phyloP scores from a whole-genome alignment of 192 early-diverging fungal genomes.

The Coemansia javaensis region DNA sequence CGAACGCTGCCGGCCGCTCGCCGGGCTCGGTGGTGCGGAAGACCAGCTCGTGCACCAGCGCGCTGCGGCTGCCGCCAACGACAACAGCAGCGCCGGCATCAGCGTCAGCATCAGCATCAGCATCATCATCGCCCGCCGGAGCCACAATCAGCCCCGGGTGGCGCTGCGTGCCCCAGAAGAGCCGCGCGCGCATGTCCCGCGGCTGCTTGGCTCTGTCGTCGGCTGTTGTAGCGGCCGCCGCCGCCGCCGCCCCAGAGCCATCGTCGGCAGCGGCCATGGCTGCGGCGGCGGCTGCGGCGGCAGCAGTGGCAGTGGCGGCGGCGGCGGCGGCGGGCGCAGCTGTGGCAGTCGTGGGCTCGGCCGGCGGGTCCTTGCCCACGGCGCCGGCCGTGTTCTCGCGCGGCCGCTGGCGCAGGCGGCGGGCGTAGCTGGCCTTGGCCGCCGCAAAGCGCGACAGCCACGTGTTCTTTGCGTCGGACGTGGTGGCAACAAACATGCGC shows the following conservation, averaged over 20 bases:
- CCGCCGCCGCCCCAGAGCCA: no score
- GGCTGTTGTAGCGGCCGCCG: no score
- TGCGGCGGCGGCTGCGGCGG: no score
- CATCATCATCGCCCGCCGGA: neutral
- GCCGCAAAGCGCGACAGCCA: slow-evolving; percentile 54
- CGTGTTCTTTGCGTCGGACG: slow-evolving; percentile 48
- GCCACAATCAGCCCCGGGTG: slow-evolving; percentile 54
- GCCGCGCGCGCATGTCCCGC: slow-evolving; percentile 36
- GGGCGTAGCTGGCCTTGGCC: slow-evolving; percentile 51
- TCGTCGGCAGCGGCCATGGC: no score
- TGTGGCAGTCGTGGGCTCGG: no score
- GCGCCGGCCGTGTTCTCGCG: slow-evolving; percentile 25
- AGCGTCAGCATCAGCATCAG: neutral
- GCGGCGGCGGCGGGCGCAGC: no score
- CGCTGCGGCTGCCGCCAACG: slow-evolving; percentile 49
- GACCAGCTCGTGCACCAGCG: slow-evolving; percentile 63
- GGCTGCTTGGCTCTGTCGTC: slow-evolving; percentile 30
- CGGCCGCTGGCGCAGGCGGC: slow-evolving; percentile 43
- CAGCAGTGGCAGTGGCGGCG: no score
- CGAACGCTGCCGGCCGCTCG: slow-evolving; percentile 8
- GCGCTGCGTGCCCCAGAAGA: slow-evolving; percentile 53
- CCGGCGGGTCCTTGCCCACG: slow-evolving; percentile 10
- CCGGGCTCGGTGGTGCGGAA: slow-evolving; percentile 36
- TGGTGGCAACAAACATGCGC: slow-evolving; percentile 54
- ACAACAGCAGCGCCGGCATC: slow-evolving; percentile 9